phyloP scores from a whole-genome alignment of 2,329 filamentous ascomycete species.

The Botryotinia convoluta region DNA sequence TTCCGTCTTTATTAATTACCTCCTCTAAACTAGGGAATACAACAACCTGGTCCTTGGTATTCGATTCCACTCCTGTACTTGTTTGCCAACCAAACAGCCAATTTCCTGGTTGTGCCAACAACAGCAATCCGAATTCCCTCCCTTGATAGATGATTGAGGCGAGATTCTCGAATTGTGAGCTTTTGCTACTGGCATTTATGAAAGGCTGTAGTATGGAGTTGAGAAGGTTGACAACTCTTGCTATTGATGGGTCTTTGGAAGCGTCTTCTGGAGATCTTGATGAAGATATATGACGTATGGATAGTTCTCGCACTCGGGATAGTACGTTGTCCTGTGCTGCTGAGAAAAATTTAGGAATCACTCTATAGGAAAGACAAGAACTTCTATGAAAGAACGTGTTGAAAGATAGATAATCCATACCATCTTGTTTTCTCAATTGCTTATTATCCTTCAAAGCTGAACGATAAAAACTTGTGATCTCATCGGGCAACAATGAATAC shows the following conservation, averaged over 20 bases:
- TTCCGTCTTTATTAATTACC: background rate
- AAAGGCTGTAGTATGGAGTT: constrained; percentile 4
- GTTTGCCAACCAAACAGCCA: constrained; percentile 13
- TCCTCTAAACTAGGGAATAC: constrained; percentile 15
- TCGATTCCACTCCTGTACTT: background rate
- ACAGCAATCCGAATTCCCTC: constrained; percentile 6
- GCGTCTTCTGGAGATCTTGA: background rate
- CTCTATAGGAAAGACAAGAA: background rate
- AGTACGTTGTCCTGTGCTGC: background rate
- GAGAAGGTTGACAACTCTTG: background rate
- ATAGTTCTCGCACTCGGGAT: constrained; percentile 12
- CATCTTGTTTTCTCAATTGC: background rate
- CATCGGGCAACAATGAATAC: constrained; percentile 13
- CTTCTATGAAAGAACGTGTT: background rate
- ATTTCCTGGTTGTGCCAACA: constrained; percentile 16
- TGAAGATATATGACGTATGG: background rate
- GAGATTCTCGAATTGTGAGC: constrained; percentile 16
- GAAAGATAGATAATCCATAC: background rate
- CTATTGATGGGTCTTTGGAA: background rate
- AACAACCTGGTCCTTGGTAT: background rate
- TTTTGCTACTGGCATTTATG: background rate
- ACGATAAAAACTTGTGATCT: constrained; percentile 2
- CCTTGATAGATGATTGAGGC: constrained; percentile 16
- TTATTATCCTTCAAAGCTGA: background rate
- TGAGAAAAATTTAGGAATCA: background rate